phyloP scores from a whole-genome alignment of 2,329 filamentous ascomycete species.

The Exophiala aquamarina region DNA sequence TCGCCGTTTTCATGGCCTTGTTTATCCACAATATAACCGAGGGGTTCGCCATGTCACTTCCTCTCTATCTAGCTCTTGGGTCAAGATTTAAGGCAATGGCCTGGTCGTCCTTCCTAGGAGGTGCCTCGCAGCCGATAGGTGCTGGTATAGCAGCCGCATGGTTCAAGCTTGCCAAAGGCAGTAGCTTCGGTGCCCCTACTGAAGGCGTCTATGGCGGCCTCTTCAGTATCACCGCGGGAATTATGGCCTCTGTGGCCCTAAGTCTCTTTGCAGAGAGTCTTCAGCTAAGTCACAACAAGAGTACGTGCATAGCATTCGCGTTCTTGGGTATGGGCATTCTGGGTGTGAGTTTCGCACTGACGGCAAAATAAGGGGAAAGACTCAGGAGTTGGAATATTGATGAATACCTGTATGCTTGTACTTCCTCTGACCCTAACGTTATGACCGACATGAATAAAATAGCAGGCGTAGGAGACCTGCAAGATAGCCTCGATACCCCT shows the following conservation, averaged over 20 bases:
- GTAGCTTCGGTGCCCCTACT: constrained; percentile 42
- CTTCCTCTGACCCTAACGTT: no score
- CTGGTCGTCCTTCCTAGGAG: constrained; percentile 80
- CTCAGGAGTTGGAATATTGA: neutral
- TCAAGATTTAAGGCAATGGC: constrained; percentile 79
- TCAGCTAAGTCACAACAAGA: constrained; percentile 75
- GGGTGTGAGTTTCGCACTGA: constrained; percentile 80
- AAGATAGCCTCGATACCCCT: no score
- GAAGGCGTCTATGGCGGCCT: constrained; percentile 61
- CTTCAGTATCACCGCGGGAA: constrained; percentile 86
- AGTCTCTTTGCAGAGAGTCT: constrained; percentile 86
- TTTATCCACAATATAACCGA: constrained; percentile 99
- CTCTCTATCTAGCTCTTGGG: constrained; percentile 85
- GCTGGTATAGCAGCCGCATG: constrained; percentile 81
- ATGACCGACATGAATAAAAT: no score
- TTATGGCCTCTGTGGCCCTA: constrained; percentile 92
- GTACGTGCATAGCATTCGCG: constrained; percentile 74
- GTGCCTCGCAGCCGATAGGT: constrained; percentile 81
- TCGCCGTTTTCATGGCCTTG: constrained; percentile 90
- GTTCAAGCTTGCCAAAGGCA: constrained; percentile 70
- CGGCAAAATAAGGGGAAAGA: constrained; percentile 45
- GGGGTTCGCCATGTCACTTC: constrained; percentile 90
- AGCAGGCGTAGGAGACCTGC: no score
- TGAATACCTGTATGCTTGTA: no score
- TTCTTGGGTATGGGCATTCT: constrained; percentile 84